These are phyloP conservation scores for Chrysoporthe cubensis DNA, from an alignment of 2,329 filamentous ascomycete genomes.

Conservation along the genomic window DNA sequence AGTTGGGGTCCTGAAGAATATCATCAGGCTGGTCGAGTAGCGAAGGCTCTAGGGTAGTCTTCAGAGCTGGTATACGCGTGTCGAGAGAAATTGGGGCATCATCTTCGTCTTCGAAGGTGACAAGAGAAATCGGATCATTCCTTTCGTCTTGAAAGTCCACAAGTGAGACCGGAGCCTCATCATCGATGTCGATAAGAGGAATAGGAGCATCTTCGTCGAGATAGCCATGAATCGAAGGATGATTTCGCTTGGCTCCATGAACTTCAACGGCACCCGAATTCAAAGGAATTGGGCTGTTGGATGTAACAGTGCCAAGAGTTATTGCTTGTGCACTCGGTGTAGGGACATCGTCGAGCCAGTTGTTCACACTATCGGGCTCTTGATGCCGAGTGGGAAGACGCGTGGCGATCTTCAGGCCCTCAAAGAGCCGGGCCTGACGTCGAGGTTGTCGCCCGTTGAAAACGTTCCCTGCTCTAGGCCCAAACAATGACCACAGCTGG, in stretches of 20 bases:
- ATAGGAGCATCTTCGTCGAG: neutral
- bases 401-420: neutral
- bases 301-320: neutral
- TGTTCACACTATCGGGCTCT: neutral
- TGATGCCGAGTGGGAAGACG: neutral
- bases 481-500: slow-evolving; percentile 30
- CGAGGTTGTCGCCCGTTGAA: slow-evolving; percentile 25
- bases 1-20: neutral
- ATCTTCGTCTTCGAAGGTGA: neutral
- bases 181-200: neutral
- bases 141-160: neutral
- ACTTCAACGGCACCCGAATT: neutral
- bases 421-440: slow-evolving; percentile 27
- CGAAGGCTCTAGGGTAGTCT: neutral
- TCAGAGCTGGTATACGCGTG: neutral
- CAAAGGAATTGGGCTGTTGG: too few species aligned
- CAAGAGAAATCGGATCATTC: neutral
- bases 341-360: slow-evolving; percentile 4
- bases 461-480: slow-evolving; percentile 29
- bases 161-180: neutral
- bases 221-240: too few species aligned
- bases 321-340: neutral
- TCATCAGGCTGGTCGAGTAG: slow-evolving; percentile 15
- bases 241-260: neutral
- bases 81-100: neutral